Evolutionary conservation across 2,329 filamentous ascomycete species (phyloP), one percentile per base, ranked within the genome.

Genomic region (Teratosphaeria pseudoeucalypti): DNA sequence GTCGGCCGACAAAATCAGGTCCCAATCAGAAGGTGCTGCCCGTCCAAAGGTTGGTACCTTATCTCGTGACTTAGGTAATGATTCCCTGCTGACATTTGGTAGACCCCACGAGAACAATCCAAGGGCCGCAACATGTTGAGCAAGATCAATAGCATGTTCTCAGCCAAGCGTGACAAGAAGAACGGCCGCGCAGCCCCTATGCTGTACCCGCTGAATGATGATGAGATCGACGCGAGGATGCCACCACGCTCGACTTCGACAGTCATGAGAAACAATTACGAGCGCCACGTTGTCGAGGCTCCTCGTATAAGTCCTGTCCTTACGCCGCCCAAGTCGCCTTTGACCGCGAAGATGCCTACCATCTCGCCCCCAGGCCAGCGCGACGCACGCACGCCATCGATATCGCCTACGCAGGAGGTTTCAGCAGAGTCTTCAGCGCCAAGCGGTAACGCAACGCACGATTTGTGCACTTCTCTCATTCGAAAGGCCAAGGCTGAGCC

Each of bases 101-200:
- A 65, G 61, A 55, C 57, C 16, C 61, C 61, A 34, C 62, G 68
- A 34, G 63, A 64, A 4, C 66, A 62, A 16, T 70, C 68, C 7
- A 71, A 66, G 59, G 67, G 68, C 49, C 66, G 66, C 2, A 57
- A 63, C 9, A 61, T 70, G 6, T 57, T 70, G 14, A 64, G 69
- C 61, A 71, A 70, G 58, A 54, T 71, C 55, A 66, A 67, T 19
- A 67, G 64, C 11, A 57, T 71, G n/a, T 69, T 70, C 58, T 61
- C 65, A 2, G 57, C 60, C 52, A 68, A 64, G 61, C 64, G 64
- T n/a, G 65, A 69, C 10, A 68, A 66, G 59, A 64, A 66, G 19
- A n/a, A 23, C 19, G 43, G 43, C 43, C 16, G 43, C 16, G 9
- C n/a, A 23, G 43, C 9, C 16, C 37, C 12, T 12, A 11, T n/a